Percentiles rank a stretch among this genome's conserved stretches.
Conservation (phyloP, 116 monocot genomes). For the Posidonia oceanica region DNA sequence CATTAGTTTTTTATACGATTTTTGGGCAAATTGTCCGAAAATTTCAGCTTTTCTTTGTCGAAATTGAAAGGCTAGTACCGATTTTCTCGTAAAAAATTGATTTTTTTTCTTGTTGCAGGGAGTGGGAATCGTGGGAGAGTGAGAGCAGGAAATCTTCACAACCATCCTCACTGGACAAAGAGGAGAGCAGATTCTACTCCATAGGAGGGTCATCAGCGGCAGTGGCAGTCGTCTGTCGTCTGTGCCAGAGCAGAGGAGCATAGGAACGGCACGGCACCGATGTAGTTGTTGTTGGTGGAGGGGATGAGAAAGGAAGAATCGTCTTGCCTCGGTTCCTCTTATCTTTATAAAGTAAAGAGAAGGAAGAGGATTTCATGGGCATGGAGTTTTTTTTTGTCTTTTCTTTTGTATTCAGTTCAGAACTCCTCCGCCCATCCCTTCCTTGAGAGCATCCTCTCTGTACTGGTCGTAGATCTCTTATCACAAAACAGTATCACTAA, state of each 20-base stretch:
- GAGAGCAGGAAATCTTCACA: slow-evolving; percentile 33
- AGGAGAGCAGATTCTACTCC: slow-evolving; percentile 61
- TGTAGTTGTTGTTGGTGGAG: slow-evolving; percentile 1
- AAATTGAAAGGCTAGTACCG: background rate
- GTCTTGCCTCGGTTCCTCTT: slow-evolving; percentile 66
- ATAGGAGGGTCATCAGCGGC: slow-evolving; percentile 48
- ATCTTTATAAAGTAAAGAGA: slow-evolving; percentile 79
- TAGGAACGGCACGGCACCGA: slow-evolving; percentile 10
- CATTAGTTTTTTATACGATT: no score
- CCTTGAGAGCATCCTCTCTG: slow-evolving; percentile 97
- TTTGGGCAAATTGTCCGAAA: no score
- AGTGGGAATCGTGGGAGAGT: slow-evolving; percentile 6
- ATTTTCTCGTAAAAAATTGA: background rate
- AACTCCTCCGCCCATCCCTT: slow-evolving; percentile 93
- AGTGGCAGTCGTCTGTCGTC: no score
- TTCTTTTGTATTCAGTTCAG: no score
- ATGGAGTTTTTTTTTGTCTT: no score
- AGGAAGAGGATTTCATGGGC: slow-evolving; percentile 94
- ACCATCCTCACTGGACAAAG: slow-evolving; percentile 59
- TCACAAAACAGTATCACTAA: no score
- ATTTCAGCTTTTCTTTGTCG: background rate
- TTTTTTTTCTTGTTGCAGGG: background rate
- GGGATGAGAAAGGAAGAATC: slow-evolving; percentile 6
- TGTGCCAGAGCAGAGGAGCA: slow-evolving; percentile 25
- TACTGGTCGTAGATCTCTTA: slow-evolving; percentile 99